These are phyloP conservation scores for Tremella mesenterica DNA, from an alignment of 768 basidiomycete species.

Conservation along the genomic window DNA sequence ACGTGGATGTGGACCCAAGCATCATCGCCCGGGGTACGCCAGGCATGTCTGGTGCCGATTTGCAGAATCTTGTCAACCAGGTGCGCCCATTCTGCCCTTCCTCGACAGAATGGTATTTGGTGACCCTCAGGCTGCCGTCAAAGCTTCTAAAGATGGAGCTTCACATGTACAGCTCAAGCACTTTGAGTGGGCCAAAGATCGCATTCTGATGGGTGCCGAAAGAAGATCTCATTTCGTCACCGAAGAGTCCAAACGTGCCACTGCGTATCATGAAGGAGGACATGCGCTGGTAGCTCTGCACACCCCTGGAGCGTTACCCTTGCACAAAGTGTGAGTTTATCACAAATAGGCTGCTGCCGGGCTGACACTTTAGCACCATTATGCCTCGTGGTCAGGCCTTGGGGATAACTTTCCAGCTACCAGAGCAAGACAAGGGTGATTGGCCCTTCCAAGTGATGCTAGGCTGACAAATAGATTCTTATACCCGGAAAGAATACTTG, in stretches of 20 bases:
- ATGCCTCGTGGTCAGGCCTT: constrained; percentile 91
- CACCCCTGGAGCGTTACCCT: constrained; percentile 88
- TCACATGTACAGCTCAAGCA: constrained; percentile 65
- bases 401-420: constrained; percentile 50
- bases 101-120: background rate
- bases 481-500: constrained; percentile 43
- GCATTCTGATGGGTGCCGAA: constrained; percentile 95
- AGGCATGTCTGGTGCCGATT: constrained; percentile 92
- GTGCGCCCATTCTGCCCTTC: constrained; percentile 46
- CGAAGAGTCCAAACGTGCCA: constrained; percentile 73
- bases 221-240: constrained; percentile 82
- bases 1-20: constrained; percentile 68
- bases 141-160: constrained; percentile 77
- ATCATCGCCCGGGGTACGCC: constrained; percentile 87
- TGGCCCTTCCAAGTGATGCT: background rate
- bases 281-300: constrained; percentile 91
- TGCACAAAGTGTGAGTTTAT: constrained; percentile 73
- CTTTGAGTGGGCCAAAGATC: constrained; percentile 98
- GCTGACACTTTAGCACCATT: constrained; percentile 54
- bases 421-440: constrained; percentile 44
- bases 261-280: constrained; percentile 90
- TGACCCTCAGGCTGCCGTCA: constrained; percentile 75
- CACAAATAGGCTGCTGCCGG: background rate
- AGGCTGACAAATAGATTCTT: constrained; percentile 31
- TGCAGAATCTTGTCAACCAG: constrained; percentile 92